A percentile compares a stretch with the other conserved stretches of the same genome.
These are phyloP conservation scores for Candida khao-thaluensis DNA, from an alignment of 805 yeast genomes.

Conservation along the genomic window DNA sequence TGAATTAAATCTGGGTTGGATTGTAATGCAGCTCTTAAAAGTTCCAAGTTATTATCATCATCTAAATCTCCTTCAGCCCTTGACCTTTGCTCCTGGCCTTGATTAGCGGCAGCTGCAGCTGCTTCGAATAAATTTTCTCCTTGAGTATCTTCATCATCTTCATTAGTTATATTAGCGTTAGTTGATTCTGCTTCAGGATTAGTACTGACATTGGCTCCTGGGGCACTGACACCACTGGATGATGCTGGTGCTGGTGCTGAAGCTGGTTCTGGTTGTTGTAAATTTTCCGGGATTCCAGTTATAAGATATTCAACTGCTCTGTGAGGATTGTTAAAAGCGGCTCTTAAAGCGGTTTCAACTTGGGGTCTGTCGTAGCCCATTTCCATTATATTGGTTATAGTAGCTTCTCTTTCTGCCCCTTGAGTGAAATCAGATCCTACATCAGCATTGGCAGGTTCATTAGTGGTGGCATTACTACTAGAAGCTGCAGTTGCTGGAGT, in stretches of 20 bases:
- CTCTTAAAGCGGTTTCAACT: constrained; percentile 87
- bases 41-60: constrained; percentile 48
- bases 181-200: constrained; percentile 22
- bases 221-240: background rate
- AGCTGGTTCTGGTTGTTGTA: constrained; percentile 30
- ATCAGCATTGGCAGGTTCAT: constrained; percentile 14
- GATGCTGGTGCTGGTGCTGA: constrained; percentile 18
- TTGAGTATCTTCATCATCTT: constrained; percentile 29
- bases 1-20: constrained; percentile 88
- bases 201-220: constrained; percentile 10
- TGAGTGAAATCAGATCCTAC: constrained; percentile 62
- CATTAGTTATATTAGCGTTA: constrained; percentile 23
- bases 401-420: constrained; percentile 75
- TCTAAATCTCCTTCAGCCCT: constrained; percentile 36
- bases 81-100: constrained; percentile 15
- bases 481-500: constrained; percentile 15
- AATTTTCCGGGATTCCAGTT: constrained; percentile 80
- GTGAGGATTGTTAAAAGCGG: constrained; percentile 96
- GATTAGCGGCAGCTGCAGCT: constrained; percentile 37
- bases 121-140: constrained; percentile 55
- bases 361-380: constrained; percentile 92
- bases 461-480: constrained; percentile 12
- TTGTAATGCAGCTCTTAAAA: constrained; percentile 73
- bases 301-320: constrained; percentile 94
- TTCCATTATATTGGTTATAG: constrained; percentile 81